phyloP scores from a whole-genome alignment of 768 basidiomycete species.

The Lentinus brumalis region DNA sequence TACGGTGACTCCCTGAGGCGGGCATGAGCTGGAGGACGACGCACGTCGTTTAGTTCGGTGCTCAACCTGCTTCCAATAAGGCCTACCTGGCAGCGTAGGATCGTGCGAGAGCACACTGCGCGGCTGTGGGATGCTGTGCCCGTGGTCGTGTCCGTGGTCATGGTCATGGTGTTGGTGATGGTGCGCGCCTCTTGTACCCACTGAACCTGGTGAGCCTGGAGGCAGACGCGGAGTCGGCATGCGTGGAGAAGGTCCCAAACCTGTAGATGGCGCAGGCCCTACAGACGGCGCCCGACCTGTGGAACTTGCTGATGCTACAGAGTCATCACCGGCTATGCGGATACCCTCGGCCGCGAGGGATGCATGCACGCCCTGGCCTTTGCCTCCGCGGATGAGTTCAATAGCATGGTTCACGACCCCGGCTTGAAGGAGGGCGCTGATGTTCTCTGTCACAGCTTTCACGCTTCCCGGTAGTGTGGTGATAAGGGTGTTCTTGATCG shows the following conservation, averaged over 20 bases:
- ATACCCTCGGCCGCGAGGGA: constrained; percentile 40
- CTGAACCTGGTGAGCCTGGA: constrained; percentile 1
- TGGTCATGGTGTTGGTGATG: constrained; percentile 40
- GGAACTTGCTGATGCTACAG: constrained; percentile 22
- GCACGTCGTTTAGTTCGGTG: not conserved
- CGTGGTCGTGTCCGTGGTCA: constrained; percentile 36
- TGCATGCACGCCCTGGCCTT: constrained; percentile 60
- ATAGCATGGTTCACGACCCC: constrained; percentile 71
- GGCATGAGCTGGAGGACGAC: constrained; percentile 50
- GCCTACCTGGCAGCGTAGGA: constrained; percentile 64
- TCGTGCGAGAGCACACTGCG: constrained; percentile 67
- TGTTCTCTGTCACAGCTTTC: constrained; percentile 81
- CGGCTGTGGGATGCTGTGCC: constrained; percentile 53
- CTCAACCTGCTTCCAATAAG: constrained; percentile 1
- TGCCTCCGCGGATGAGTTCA: constrained; percentile 70
- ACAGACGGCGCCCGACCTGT: not conserved
- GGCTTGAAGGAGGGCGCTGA: constrained; percentile 58
- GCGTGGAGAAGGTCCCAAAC: too few relatives aligned
- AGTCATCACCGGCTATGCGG: constrained; percentile 19
- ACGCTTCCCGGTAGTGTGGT: constrained; percentile 84
- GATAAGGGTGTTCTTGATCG: constrained; percentile 63
- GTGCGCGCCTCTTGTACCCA: not conserved
- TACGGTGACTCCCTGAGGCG: constrained; percentile 81
- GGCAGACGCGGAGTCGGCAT: not conserved
- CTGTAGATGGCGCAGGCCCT: too few relatives aligned